Evolutionary conservation across 2,329 filamentous ascomycete genomes (phyloP), one percentile per base, ranked within the genome.

Genomic region (Apiospora arundinis): DNA sequence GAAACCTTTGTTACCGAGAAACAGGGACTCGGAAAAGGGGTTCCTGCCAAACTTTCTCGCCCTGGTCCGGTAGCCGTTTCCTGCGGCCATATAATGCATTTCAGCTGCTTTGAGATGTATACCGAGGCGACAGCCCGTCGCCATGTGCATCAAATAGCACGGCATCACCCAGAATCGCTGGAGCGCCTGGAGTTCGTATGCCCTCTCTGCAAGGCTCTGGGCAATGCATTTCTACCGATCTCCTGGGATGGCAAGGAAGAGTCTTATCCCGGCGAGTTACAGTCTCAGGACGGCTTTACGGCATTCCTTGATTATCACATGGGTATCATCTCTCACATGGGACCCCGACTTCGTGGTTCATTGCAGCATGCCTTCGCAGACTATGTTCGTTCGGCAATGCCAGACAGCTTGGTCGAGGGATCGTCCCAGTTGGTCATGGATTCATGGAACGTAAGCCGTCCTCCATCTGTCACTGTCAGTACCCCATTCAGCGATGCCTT

Each of bases 21-120:
- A 67, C 93, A 97, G 81, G 91, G 91, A 7, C 89, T 99, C 67
- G 95, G 95, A 44, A 97, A 95, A 81, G 96, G 96, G 0, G 99
- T 97, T 78, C 92, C 94, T 2, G 86, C 91, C 8, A 85, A 88
- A 12, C 86, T 90, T 52, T 90, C 90, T 45, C 86, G 88, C 40
- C 86, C 89, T 23, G 96, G 95, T 0, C 93, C 95, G 0, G 92
- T 98, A 1, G 93, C 95, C 14, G 93, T 93, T 46, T 94, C 95
- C 12, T 99, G 96, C 81, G 96, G 96, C 2, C 96, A 99, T 81
- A 97, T 99, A 78, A 99, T 99, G 96, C 96, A 99, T 81, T 98
- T 93, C 80, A 91, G 90, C 75, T 99, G 96, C 82, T 99, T 99
- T 79, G 95, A 98, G 77, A 90, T 93, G 52, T 99, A 98, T 78